These are phyloP conservation scores for Colletotrichum acutatum DNA, from an alignment of 2,329 filamentous ascomycete species.

Conservation along the genomic window DNA sequence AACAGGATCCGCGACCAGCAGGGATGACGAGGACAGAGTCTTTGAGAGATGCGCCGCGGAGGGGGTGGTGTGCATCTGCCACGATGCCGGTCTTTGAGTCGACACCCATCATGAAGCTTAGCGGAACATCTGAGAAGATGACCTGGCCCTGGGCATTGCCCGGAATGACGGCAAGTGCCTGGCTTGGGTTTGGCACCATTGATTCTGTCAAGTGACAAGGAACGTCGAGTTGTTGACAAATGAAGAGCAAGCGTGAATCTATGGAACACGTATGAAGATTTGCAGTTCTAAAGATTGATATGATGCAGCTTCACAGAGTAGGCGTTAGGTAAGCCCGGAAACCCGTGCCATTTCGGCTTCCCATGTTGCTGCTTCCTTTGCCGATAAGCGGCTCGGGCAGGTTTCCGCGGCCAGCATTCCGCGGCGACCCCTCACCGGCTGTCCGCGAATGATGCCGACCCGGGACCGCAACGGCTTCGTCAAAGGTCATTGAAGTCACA, in stretches of 20 bases:
- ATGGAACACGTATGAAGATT: not conserved
- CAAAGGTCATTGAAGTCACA: no score
- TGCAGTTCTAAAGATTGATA: not conserved
- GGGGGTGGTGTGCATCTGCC: slow-evolving; percentile 55
- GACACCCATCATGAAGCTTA: slow-evolving; percentile 61
- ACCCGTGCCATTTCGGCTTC: no score
- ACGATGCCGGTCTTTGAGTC: slow-evolving; percentile 51
- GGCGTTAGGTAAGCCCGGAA: no score
- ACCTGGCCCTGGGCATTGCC: not conserved
- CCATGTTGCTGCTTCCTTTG: not conserved
- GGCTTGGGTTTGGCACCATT: not conserved
- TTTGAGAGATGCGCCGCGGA: slow-evolving; percentile 46
- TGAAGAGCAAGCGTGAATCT: not conserved
- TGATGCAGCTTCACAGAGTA: not conserved
- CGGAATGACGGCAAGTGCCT: not conserved
- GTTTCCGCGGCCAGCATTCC: not conserved
- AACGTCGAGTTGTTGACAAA: not conserved
- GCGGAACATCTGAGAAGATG: not conserved
- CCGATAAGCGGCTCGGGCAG: not conserved
- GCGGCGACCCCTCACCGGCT: not conserved
- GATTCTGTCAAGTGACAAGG: not conserved
- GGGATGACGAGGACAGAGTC: slow-evolving; percentile 54
- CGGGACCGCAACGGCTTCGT: not conserved
- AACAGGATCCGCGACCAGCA: slow-evolving; percentile 57
- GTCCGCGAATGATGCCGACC: not conserved